These are phyloP conservation scores for Onygenales sp. DNA, from an alignment of 2,329 filamentous ascomycete genomes.

Conservation along the genomic window DNA sequence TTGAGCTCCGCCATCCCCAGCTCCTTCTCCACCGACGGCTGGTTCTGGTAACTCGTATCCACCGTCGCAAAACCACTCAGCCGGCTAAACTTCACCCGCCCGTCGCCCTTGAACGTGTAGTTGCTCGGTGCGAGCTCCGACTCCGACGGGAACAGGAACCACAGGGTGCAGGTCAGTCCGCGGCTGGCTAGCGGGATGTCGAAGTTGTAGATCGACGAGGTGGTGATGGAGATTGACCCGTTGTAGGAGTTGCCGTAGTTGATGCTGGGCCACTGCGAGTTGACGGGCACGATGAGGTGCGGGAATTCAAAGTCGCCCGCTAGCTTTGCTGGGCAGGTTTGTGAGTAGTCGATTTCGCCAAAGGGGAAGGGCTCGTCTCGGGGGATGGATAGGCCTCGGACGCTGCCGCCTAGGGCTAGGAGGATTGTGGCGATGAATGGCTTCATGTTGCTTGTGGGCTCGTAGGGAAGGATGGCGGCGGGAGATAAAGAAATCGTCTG, in stretches of 20 bases:
- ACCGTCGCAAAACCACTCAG: constrained; percentile 38
- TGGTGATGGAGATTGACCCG: constrained; percentile 44
- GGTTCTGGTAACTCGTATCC: constrained; percentile 46
- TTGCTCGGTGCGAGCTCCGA: constrained; percentile 50
- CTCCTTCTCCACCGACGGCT: constrained; percentile 37
- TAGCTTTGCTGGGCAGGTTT: constrained; percentile 37
- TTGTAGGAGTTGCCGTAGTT: constrained; percentile 46
- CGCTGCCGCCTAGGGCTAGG: constrained; percentile 6
- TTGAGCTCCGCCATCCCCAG: constrained; percentile 37
- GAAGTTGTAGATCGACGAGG: constrained; percentile 60
- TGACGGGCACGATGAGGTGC: constrained; percentile 53
- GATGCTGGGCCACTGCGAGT: constrained; percentile 43
- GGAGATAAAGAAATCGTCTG: no score
- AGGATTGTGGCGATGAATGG: constrained; percentile 2
- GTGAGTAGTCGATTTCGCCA: background rate
- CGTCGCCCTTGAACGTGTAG: constrained; percentile 46
- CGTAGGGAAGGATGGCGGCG: background rate
- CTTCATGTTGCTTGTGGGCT: constrained; percentile 6
- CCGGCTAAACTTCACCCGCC: constrained; percentile 44
- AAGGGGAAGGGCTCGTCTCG: background rate
- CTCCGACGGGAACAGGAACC: constrained; percentile 55
- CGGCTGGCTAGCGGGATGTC: constrained; percentile 47
- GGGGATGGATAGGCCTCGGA: constrained; percentile 5
- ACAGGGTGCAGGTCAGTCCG: constrained; percentile 52
- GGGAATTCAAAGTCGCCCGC: constrained; percentile 46